Percentiles rank a stretch among this genome's conserved stretches.
phyloP scores from a whole-genome alignment of 225 moss, liverwort and hornwort species.

The Pseudisothecium myosuroides region DNA sequence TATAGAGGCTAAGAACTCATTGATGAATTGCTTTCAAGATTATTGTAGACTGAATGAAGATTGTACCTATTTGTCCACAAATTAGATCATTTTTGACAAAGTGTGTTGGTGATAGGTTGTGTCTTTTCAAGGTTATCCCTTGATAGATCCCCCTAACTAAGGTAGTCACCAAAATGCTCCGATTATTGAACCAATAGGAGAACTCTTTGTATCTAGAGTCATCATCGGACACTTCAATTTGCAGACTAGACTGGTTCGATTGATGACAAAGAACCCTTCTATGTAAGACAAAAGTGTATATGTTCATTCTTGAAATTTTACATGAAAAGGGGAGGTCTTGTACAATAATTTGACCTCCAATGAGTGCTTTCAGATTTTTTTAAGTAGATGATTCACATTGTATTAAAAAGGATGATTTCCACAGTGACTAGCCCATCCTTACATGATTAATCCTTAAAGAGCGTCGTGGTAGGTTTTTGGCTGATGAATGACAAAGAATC shows the following conservation, averaged over 20 bases:
- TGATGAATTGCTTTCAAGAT: not conserved
- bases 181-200: too few relatives aligned
- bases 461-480: too few relatives aligned
- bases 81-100: too few relatives aligned
- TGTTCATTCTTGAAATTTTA: not conserved
- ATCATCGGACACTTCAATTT: not conserved
- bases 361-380: too few relatives aligned
- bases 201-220: too few relatives aligned
- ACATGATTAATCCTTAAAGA: not conserved
- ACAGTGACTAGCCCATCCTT: not conserved
- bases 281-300: not conserved
- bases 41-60: not conserved
- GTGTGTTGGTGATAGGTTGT: rapidly evolving
- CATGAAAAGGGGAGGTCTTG: not conserved
- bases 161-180: not conserved
- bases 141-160: rapidly evolving
- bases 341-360: rapidly evolving
- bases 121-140: rapidly evolving
- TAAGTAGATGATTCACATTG: not conserved
- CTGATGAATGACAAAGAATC: too few relatives aligned
- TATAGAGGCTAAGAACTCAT: not conserved
- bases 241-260: rapidly evolving
- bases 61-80: not conserved
- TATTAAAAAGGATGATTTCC: not conserved
- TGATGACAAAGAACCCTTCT: not conserved